Percentiles rank a stretch among this genome's conserved stretches.
Evolutionary conservation across 2,329 filamentous ascomycete species (phyloP).

Genomic region (Hypoxylon sp.): DNA sequence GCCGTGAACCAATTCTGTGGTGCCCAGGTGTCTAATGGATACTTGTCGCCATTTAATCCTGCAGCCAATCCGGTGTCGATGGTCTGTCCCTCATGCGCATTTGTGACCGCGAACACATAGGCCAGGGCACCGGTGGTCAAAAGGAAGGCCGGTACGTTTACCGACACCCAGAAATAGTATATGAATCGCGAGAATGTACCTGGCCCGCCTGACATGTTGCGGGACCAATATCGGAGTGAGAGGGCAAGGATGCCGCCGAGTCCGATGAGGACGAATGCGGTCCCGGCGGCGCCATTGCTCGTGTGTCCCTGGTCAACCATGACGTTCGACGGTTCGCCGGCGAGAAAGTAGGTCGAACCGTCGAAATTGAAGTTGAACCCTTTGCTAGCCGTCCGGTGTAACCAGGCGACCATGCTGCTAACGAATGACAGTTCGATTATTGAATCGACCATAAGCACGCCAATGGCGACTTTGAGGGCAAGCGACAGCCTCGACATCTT

Average conservation of each 20-base stretch:
- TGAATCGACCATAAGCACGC: constrained; percentile 56
- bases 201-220: constrained; percentile 37
- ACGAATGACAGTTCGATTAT: constrained; percentile 59
- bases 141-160: constrained; percentile 55
- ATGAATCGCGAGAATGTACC: constrained; percentile 29
- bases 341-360: constrained; percentile 48
- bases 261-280: constrained; percentile 55
- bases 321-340: constrained; percentile 53
- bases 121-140: constrained; percentile 57
- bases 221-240: constrained; percentile 48
- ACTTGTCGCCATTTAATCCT: constrained; percentile 46
- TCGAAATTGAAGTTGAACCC: constrained; percentile 49
- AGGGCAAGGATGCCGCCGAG: constrained; percentile 55
- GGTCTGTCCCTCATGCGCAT: constrained; percentile 50
- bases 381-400: constrained; percentile 53
- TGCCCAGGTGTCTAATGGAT: constrained; percentile 56
- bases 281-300: constrained; percentile 59
- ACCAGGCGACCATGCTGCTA: constrained; percentile 57
- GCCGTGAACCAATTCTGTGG: constrained; percentile 59
- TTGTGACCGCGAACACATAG: constrained; percentile 56
- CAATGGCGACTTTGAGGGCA: constrained; percentile 49
- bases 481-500: constrained; percentile 39
- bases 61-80: constrained; percentile 53
- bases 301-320: constrained; percentile 61
- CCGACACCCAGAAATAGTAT: constrained; percentile 56